A percentile compares a stretch with the other conserved stretches of the same genome.
Evolutionary conservation across 1,139 yeast genomes (phyloP).

Genomic region (Fermentozyma sake): DNA sequence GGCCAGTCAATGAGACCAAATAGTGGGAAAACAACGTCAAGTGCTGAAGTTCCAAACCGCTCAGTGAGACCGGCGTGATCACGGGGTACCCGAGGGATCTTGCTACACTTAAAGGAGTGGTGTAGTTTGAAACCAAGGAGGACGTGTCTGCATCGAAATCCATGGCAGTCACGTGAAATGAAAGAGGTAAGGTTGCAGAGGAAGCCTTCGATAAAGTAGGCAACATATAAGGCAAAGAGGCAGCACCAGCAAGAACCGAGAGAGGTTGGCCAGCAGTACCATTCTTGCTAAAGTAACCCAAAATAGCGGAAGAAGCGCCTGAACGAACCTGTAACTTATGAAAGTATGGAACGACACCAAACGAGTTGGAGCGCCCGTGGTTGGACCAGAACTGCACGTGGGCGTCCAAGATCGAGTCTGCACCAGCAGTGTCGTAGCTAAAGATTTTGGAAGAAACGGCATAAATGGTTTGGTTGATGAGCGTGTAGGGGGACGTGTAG

Average conservation of each 20-base stretch:
- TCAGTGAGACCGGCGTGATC: conserved; percentile 57
- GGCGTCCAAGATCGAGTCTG: conserved; percentile 56
- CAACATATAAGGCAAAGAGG: conserved; percentile 64
- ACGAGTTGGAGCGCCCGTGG: conserved; percentile 48
- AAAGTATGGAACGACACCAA: conserved; percentile 54
- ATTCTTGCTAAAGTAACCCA: conserved; percentile 59
- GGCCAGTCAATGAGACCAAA: conserved; percentile 48
- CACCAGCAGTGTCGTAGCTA: conserved; percentile 64
- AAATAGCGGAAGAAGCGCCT: conserved; percentile 78
- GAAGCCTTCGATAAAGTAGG: conserved; percentile 42
- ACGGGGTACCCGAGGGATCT: conserved; percentile 66
- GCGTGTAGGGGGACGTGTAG: conserved; percentile 59
- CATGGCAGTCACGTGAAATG: conserved; percentile 70
- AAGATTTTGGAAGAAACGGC: conserved; percentile 62
- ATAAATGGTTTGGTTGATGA: conserved; percentile 65
- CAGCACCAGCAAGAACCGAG: conserved; percentile 63
- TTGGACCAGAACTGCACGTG: conserved; percentile 61
- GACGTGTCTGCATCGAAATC: conserved; percentile 56
- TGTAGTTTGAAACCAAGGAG: conserved; percentile 61
- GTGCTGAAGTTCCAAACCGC: conserved; percentile 59
- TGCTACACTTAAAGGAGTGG: conserved; percentile 61
- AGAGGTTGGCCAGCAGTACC: conserved; percentile 38
- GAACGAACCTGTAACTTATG: conserved; percentile 69
- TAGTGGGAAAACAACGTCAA: conserved; percentile 63
- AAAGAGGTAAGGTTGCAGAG: conserved; percentile 48